Evolutionary conservation across 2,329 filamentous ascomycete species (phyloP).

Genomic region (Aspergillus sp.): DNA sequence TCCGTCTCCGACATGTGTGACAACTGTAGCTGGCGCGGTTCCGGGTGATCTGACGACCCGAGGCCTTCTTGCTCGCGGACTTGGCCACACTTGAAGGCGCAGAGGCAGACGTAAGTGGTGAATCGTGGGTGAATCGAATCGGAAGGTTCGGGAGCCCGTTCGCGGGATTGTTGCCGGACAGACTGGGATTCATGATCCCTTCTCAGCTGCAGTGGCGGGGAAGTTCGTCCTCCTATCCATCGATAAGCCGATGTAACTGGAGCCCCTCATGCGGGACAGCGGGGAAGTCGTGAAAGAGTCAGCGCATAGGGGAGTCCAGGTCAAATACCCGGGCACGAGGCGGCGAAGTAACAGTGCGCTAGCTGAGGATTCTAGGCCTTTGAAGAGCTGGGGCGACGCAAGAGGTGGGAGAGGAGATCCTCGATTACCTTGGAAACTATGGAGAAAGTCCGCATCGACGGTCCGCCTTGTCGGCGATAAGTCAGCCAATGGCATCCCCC

Average conservation of each 20-base stretch:
- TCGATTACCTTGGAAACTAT: slow-evolving; percentile 15
- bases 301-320: slow-evolving; percentile 10
- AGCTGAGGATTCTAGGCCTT: slow-evolving; percentile 7
- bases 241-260: slow-evolving; percentile 15
- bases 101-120: slow-evolving; percentile 11
- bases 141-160: slow-evolving; percentile 18
- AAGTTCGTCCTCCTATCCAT: slow-evolving; percentile 24
- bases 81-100: slow-evolving; percentile 10
- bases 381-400: slow-evolving; percentile 3
- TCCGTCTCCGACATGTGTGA: slow-evolving; percentile 51
- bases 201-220: slow-evolving; percentile 28
- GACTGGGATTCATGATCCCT: slow-evolving; percentile 28
- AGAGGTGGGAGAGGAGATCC: slow-evolving; percentile 2
- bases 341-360: neutral
- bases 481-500: slow-evolving; percentile 19
- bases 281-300: neutral
- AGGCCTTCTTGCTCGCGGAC: slow-evolving; percentile 24
- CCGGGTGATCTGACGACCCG: slow-evolving; percentile 51
- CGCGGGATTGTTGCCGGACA: slow-evolving; percentile 20
- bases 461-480: slow-evolving; percentile 7
- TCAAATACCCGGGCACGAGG: neutral
- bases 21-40: slow-evolving; percentile 54
- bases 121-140: slow-evolving; percentile 15
- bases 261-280: slow-evolving; percentile 20
- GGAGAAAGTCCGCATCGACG: slow-evolving; percentile 20